These are phyloP conservation scores for Trametes gibbosa DNA, from an alignment of 768 basidiomycete species.

Conservation along the genomic window DNA sequence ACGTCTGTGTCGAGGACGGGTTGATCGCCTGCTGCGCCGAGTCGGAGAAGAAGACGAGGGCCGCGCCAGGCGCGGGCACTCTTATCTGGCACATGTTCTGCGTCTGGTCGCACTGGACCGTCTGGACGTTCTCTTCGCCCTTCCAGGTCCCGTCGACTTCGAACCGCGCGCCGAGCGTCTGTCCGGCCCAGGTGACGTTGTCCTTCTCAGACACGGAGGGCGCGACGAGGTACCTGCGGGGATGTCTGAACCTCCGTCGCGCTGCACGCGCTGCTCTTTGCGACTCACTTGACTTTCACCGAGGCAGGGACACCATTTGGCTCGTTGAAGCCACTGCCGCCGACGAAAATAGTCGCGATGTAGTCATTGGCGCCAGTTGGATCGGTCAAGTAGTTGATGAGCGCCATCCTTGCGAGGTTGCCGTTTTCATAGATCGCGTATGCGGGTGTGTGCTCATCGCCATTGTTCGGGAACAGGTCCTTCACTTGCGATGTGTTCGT, in stretches of 20 bases:
- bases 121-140: slow-evolving; percentile 32
- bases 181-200: slow-evolving; percentile 48
- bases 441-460: slow-evolving; percentile 39
- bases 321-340: slow-evolving; percentile 34
- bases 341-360: slow-evolving; percentile 36
- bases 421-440: slow-evolving; percentile 51
- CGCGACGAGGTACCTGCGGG: slow-evolving; percentile 33
- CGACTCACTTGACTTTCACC: slow-evolving; percentile 35
- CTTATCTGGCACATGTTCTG: slow-evolving; percentile 54
- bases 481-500: slow-evolving; percentile 41
- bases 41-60: slow-evolving; percentile 66
- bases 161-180: slow-evolving; percentile 33
- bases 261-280: neutral
- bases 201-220: slow-evolving; percentile 39
- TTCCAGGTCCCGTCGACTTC: slow-evolving; percentile 40
- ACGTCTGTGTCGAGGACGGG: slow-evolving; percentile 42
- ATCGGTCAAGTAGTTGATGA: slow-evolving; percentile 50
- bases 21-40: slow-evolving; percentile 38
- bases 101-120: slow-evolving; percentile 37
- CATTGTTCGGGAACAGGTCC: slow-evolving; percentile 35
- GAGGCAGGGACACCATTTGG: slow-evolving; percentile 30
- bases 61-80: slow-evolving; percentile 70
- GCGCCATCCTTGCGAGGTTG: slow-evolving; percentile 38
- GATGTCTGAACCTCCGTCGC: neutral
- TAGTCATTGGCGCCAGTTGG: slow-evolving; percentile 39